A percentile compares a stretch with the other conserved stretches of the same genome.
Conservation (phyloP, 257 asterid species). For the Solanum etuberosum region DNA sequence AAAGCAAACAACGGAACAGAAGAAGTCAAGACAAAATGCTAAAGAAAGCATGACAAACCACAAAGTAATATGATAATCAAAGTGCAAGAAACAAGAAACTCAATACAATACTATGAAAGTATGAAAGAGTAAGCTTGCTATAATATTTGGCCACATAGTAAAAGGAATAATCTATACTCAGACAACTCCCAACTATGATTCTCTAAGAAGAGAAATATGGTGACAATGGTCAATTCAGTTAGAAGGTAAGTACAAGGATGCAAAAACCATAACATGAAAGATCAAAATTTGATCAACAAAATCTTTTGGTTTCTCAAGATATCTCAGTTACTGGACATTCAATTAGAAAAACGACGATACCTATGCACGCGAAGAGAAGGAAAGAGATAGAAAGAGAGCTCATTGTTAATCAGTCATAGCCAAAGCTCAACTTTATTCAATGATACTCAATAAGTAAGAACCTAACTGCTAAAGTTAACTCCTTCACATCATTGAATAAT, state of each 20-base stretch:
- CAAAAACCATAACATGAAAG: neutral
- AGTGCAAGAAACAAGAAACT: neutral
- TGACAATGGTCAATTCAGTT: neutral
- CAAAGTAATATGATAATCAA: neutral
- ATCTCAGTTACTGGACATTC: neutral
- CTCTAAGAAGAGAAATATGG: neutral
- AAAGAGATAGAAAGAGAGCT: neutral
- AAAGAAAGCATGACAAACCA: neutral
- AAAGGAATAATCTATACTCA: neutral
- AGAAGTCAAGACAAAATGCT: neutral
- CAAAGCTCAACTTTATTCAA: neutral
- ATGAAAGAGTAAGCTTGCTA: neutral
- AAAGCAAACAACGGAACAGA: neutral
- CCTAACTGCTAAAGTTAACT: conserved; percentile 1
- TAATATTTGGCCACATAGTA: neutral
- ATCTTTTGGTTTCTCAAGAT: neutral
- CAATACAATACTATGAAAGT: neutral
- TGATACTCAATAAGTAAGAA: neutral
- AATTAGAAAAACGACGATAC: neutral
- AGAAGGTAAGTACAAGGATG: neutral
- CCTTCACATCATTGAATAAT: neutral
- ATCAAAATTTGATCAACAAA: neutral
- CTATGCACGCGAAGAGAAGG: neutral
- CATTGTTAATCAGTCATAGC: neutral
- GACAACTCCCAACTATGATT: neutral